Base-by-base conservation (phyloP, 164 flowering plant species). In the Brasenia schreberi region DNA sequence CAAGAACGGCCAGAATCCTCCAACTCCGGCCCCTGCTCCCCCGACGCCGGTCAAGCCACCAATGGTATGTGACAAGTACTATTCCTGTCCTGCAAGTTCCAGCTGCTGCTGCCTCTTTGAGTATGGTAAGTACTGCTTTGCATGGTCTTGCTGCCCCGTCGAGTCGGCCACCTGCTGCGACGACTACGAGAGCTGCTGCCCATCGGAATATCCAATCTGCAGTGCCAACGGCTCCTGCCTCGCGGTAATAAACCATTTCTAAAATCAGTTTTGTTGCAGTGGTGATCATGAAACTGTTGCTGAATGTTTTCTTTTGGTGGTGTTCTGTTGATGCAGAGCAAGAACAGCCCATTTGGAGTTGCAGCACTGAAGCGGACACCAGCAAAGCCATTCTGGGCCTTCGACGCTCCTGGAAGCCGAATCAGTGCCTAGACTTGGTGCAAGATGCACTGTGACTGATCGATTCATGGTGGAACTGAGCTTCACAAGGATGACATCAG, bases 101-200 rank as follows among this genome's bases (percentile, higher is more conserved):
- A 91, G 96, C 12, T 91, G 97, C 79, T 91, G 97, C 84, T 91
- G 97, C 63, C 42, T 82, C 43, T 85, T 65, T 19, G 73, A 83
- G 69, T 85, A 64, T 65, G 78, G 75, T 0, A 75, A 67, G 16
- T 75, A 56, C 63, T 90, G 96, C 87, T 81, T 83, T 61, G 77
- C 65, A 65, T 94, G 99, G 99, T 97, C 97, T 65, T 94, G 99
- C 76, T 94, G 99, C 78, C 93, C 93, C 0, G 84, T 87, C 0
- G 96, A 94, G 69, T 80, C 76, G 12, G 99, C 99, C 59, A 82
- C 91, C 49, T 94, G 99, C 80, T 94, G 97, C 58, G 89, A 82
- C 4, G 96, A 91, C 70, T 82, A 84, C 68, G 70, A 71, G 66
- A 89, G 96, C 70, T 94, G 98, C 86, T 89, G 96, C 81, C 99